Conservation (phyloP, 345 rosid genomes). For the Salix dunnii region DNA sequence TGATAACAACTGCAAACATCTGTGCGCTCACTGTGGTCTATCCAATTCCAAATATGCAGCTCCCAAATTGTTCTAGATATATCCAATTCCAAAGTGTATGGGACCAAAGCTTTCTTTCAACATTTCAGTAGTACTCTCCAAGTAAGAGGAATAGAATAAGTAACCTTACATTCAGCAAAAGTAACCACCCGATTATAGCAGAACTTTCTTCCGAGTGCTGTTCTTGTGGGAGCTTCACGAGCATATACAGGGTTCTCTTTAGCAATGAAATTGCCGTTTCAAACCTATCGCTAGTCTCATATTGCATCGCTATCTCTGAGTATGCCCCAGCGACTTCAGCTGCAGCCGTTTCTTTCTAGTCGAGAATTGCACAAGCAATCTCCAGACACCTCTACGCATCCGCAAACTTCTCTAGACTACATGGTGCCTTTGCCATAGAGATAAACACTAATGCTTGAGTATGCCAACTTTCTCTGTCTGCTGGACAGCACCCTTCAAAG, state of each 20-base stretch:
- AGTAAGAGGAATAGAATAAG: constrained; percentile 71
- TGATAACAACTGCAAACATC: constrained; percentile 92
- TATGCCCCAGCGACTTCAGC: constrained; percentile 83
- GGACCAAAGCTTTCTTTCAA: constrained; percentile 86
- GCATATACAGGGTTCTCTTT: constrained; percentile 63
- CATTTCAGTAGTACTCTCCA: constrained; percentile 84
- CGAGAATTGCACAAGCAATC: constrained; percentile 73
- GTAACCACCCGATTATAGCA: constrained; percentile 93
- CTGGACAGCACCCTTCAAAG: constrained; percentile 56
- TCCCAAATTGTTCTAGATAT: constrained; percentile 87
- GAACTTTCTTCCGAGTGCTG: constrained; percentile 86
- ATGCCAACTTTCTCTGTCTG: constrained; percentile 72
- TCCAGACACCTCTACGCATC: constrained; percentile 78
- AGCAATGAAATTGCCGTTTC: constrained; percentile 72
- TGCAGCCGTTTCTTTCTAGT: constrained; percentile 64
- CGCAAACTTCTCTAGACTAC: constrained; percentile 54
- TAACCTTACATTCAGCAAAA: constrained; percentile 73
- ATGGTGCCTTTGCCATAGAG: constrained; percentile 81
- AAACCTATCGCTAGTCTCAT: constrained; percentile 80
- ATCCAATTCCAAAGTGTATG: constrained; percentile 90
- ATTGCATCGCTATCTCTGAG: constrained; percentile 87
- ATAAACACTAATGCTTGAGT: constrained; percentile 70
- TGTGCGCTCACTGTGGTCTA: constrained; percentile 95
- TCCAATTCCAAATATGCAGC: constrained; percentile 89
- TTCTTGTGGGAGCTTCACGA: constrained; percentile 84